Evolutionary conservation across 805 yeast genomes (phyloP).

Genomic region (Blastobotrys attinorum): DNA sequence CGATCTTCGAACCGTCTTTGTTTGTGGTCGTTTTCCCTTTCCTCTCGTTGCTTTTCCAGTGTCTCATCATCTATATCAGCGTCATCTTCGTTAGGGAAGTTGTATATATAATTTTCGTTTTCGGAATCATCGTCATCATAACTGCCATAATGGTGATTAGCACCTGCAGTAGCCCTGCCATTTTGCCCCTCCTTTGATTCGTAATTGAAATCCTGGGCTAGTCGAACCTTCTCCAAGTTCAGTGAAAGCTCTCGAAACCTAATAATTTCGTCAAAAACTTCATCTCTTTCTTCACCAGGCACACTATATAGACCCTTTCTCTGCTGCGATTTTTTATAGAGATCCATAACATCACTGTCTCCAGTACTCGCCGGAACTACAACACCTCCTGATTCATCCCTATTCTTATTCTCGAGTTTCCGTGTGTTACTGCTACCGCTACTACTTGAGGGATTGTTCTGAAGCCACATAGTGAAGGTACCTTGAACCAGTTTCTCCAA

Average conservation of each 20-base stretch:
- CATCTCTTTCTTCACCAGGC: constrained; percentile 10
- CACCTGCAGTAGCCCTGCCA: no score
- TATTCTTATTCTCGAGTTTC: not conserved
- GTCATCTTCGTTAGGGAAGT: not conserved
- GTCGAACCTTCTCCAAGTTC: constrained; percentile 10
- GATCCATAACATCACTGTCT: not conserved
- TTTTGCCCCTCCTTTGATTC: constrained; percentile 8
- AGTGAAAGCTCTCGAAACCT: constrained; percentile 17
- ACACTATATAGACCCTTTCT: constrained; percentile 1
- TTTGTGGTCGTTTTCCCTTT: constrained; percentile 6
- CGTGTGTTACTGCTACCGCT: no score
- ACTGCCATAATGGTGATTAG: no score
- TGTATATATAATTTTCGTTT: not conserved
- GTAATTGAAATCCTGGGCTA: constrained; percentile 9
- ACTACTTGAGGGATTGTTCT: not conserved
- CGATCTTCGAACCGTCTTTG: constrained; percentile 20
- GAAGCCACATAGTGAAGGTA: constrained; percentile 2
- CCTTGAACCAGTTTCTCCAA: not conserved
- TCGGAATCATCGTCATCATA: no score
- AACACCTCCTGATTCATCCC: not conserved
- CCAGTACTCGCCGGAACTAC: not conserved
- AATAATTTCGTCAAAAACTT: constrained; percentile 15
- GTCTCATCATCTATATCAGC: constrained; percentile 6
- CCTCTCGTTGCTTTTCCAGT: constrained; percentile 6
- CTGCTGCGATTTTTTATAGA: not conserved